These are phyloP conservation scores for Aspergillus sp. DNA, from an alignment of 2,329 filamentous ascomycete species.

Conservation along the genomic window DNA sequence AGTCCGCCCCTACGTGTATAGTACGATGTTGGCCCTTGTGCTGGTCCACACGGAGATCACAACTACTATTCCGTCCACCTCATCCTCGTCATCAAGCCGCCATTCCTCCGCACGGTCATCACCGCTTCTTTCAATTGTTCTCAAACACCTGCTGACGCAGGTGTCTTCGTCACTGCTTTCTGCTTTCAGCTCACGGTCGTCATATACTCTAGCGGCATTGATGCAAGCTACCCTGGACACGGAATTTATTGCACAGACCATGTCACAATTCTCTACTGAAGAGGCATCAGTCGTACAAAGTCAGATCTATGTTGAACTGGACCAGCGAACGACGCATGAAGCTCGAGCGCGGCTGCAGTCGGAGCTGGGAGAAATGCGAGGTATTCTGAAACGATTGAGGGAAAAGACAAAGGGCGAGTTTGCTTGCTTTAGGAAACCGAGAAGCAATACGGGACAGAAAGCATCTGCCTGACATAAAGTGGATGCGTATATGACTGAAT, in stretches of 20 bases:
- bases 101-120: slow-evolving; percentile 63
- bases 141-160: slow-evolving; percentile 84
- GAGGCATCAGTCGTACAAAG: slow-evolving; percentile 77
- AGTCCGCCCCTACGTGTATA: slow-evolving; percentile 86
- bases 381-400: slow-evolving; percentile 76
- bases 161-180: slow-evolving; percentile 76
- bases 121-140: slow-evolving; percentile 73
- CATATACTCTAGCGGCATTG: slow-evolving; percentile 75
- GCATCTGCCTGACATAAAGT: slow-evolving; percentile 10
- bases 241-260: slow-evolving; percentile 92
- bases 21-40: slow-evolving; percentile 78
- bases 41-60: slow-evolving; percentile 88
- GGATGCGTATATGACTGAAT: too few species aligned
- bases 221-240: slow-evolving; percentile 98
- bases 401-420: slow-evolving; percentile 84
- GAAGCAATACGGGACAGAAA: slow-evolving; percentile 34
- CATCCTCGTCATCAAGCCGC: slow-evolving; percentile 70
- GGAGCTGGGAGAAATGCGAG: slow-evolving; percentile 86
- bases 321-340: slow-evolving; percentile 83
- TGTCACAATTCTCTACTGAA: slow-evolving; percentile 85
- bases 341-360: slow-evolving; percentile 76
- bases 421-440: slow-evolving; percentile 73
- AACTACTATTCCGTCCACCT: slow-evolving; percentile 69
- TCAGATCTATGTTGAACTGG: slow-evolving; percentile 88
- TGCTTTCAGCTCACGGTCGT: slow-evolving; percentile 66